Conservation (phyloP, 2,329 filamentous ascomycete genomes). For the Pseudocercospora crystallina region DNA sequence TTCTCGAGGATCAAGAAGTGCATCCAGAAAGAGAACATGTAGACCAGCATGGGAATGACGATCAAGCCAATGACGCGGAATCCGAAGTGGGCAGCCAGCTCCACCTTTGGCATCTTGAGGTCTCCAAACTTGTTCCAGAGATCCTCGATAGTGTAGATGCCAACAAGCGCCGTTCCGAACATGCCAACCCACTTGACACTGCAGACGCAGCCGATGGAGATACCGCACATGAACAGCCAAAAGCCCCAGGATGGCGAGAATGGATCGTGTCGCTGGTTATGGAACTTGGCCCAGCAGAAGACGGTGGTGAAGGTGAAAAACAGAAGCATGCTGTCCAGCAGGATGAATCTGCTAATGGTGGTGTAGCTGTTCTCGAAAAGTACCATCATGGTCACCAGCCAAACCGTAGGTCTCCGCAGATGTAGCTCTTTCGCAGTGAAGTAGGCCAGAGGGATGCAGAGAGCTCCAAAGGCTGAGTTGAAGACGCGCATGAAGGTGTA, state of each 20-base stretch:
- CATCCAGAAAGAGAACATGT: conserved; percentile 91
- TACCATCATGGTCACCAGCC: conserved; percentile 95
- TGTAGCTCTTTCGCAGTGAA: conserved; percentile 90
- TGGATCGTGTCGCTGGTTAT: conserved; percentile 78
- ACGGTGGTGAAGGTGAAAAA: conserved; percentile 98
- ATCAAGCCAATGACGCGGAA: conserved; percentile 86
- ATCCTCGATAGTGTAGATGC: conserved; percentile 93
- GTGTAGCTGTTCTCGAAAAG: conserved; percentile 99
- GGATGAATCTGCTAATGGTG: conserved; percentile 96
- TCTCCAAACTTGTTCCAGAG: conserved; percentile 98
- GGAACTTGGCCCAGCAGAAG: conserved; percentile 96
- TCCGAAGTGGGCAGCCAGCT: conserved; percentile 73
- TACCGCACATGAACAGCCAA: conserved; percentile 89
- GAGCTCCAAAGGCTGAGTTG: conserved; percentile 90
- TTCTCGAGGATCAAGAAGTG: conserved; percentile 94
- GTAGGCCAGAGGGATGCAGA: conserved; percentile 92
- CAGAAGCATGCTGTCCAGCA: conserved; percentile 96
- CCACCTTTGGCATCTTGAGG: conserved; percentile 77
- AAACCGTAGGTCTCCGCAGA: conserved; percentile 81
- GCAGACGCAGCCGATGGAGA: conserved; percentile 96
- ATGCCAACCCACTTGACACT: conserved; percentile 98
- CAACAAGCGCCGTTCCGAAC: conserved; percentile 92
- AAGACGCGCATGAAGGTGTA: conserved; percentile 99
- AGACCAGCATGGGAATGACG: conserved; percentile 82
- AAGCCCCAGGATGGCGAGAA: conserved; percentile 91